These are phyloP conservation scores for Solanum ahanhuiri DNA, from an alignment of 257 asterid species.

Conservation along the genomic window DNA sequence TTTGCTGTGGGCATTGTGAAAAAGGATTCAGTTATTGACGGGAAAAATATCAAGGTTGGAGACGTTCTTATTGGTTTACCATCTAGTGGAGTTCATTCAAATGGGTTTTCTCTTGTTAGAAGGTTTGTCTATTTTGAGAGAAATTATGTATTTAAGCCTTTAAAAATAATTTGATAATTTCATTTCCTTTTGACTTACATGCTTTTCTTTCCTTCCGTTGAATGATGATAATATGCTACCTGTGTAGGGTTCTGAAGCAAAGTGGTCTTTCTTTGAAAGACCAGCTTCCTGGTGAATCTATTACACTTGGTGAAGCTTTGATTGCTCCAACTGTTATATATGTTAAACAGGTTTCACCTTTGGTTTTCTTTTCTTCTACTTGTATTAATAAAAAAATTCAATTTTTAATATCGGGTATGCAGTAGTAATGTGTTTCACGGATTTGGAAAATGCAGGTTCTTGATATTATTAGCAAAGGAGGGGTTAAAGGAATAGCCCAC, in stretches of 20 bases:
- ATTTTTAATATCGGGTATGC: background rate
- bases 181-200: background rate
- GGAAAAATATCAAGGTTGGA: conserved; percentile 60
- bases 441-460: conserved; percentile 47
- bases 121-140: conserved; percentile 30
- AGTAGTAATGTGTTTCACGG: background rate
- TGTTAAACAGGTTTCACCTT: conserved; percentile 67
- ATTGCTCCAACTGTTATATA: conserved; percentile 90
- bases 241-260: conserved; percentile 57
- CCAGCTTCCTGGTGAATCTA: conserved; percentile 58
- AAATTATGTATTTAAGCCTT: background rate
- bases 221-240: background rate
- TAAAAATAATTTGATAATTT: background rate
- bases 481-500: conserved; percentile 95
- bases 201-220: background rate
- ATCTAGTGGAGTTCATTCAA: conserved; percentile 95
- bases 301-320: conserved; percentile 66
- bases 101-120: conserved; percentile 86
- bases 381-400: background rate
- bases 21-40: conserved; percentile 72
- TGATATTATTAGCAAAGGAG: conserved; percentile 71
- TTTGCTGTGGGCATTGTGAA: conserved; percentile 83
- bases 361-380: background rate
- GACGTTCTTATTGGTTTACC: conserved; percentile 87
- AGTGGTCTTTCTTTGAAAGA: conserved; percentile 67